A percentile compares a stretch with the other conserved stretches of the same genome.
These are phyloP conservation scores for Miscanthus lutarioriparius DNA, from an alignment of 176 grass and related monocot species.

Conservation along the genomic window DNA sequence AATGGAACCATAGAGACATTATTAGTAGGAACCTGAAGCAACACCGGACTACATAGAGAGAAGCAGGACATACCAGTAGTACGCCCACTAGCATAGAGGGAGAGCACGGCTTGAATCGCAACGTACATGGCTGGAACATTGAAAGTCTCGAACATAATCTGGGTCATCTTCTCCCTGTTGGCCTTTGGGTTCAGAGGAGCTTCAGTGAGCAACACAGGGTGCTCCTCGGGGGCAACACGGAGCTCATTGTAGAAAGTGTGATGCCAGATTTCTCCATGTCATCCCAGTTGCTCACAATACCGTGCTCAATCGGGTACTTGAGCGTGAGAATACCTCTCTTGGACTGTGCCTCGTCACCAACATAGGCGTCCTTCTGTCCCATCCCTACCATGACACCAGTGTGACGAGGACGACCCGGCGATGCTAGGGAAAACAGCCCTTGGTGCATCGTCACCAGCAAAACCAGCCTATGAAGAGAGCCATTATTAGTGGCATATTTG, in stretches of 20 bases:
- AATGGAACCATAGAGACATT: background rate
- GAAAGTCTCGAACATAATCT: slow-evolving; percentile 91
- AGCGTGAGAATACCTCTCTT: slow-evolving; percentile 86
- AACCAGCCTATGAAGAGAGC: slow-evolving; percentile 56
- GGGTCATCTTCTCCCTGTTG: slow-evolving; percentile 93
- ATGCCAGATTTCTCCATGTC: slow-evolving; percentile 94
- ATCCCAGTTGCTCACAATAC: slow-evolving; percentile 83
- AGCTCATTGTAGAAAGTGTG: slow-evolving; percentile 89
- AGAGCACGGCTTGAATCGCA: slow-evolving; percentile 81
- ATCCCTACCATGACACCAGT: slow-evolving; percentile 84
- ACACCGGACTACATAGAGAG: slow-evolving; percentile 2
- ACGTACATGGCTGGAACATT: slow-evolving; percentile 88
- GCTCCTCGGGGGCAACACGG: slow-evolving; percentile 82
- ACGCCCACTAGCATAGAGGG: slow-evolving; percentile 83
- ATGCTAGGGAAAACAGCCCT: slow-evolving; percentile 92
- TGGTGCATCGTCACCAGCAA: slow-evolving; percentile 84
- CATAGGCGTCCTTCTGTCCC: slow-evolving; percentile 79
- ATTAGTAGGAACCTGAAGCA: background rate
- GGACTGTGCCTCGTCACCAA: slow-evolving; percentile 82
- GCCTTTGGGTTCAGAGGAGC: slow-evolving; percentile 84
- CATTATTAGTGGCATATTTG: background rate
- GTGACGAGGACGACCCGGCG: slow-evolving; percentile 70
- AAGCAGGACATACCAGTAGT: slow-evolving; percentile 51
- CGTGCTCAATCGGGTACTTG: slow-evolving; percentile 83
- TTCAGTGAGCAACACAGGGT: slow-evolving; percentile 81